phyloP scores from a whole-genome alignment of 179 eudicot species.

The Heliamphora pulchella region DNA sequence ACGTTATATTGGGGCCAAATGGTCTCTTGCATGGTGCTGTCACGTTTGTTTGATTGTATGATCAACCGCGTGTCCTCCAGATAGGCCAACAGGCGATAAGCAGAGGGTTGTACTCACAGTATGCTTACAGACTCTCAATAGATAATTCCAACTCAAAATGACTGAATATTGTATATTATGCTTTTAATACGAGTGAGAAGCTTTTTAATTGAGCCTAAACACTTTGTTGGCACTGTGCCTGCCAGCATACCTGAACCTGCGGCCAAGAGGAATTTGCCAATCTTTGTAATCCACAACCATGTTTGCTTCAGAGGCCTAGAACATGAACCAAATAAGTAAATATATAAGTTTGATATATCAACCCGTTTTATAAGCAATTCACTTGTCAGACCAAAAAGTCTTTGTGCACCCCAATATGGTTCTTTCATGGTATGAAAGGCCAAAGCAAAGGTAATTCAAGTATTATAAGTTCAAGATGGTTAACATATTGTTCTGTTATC shows the following conservation, averaged over 20 bases:
- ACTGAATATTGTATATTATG: not conserved
- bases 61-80: too few species aligned
- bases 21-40: too few species aligned
- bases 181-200: not conserved
- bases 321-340: constrained; percentile 13
- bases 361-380: not conserved
- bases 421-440: not conserved
- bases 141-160: not conserved
- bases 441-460: constrained; percentile 5
- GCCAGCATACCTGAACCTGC: constrained; percentile 74
- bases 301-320: constrained; percentile 73
- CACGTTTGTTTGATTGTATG: too few species aligned
- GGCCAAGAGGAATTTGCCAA: constrained; percentile 98
- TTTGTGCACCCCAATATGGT: constrained; percentile 1
- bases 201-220: not conserved
- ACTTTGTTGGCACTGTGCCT: not conserved
- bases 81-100: too few species aligned
- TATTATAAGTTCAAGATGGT: not conserved
- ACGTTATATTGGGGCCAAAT: too few species aligned
- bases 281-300: constrained; percentile 93
- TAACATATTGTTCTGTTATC: not conserved
- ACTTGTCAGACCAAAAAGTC: not conserved
- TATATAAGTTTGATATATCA: not conserved
- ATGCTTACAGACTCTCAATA: not conserved
- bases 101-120: too few species aligned